phyloP scores from a whole-genome alignment of 495 filamentous ascomycete genomes.

The Lophiotrema nucula region DNA sequence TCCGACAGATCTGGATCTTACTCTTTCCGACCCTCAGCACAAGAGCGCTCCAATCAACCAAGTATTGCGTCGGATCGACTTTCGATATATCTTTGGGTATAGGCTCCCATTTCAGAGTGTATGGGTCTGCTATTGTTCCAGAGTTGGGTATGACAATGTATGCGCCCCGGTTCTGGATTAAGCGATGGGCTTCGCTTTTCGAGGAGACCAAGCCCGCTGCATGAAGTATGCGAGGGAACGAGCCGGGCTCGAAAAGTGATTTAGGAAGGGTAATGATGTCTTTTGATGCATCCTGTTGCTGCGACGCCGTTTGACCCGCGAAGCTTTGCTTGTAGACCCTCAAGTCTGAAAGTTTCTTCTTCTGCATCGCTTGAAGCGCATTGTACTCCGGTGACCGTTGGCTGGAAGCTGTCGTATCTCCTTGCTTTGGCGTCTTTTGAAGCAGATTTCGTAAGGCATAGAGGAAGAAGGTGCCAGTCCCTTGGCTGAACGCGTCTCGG shows the following conservation, averaged over 20 bases:
- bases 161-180: conserved; percentile 57
- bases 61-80: conserved; percentile 17
- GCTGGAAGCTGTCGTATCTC: background rate
- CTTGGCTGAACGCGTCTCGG: conserved; percentile 26
- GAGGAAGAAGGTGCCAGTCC: conserved; percentile 13
- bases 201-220: conserved; percentile 67
- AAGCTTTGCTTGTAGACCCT: background rate
- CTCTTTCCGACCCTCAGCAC: conserved; percentile 77
- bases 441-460: conserved; percentile 21
- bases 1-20: conserved; percentile 74
- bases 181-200: conserved; percentile 62
- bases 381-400: background rate
- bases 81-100: background rate
- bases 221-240: conserved; percentile 62
- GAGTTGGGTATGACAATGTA: conserved; percentile 62
- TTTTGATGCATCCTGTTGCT: background rate
- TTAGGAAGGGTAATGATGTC: conserved; percentile 6
- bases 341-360: background rate
- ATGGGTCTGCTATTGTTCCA: conserved; percentile 53
- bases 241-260: conserved; percentile 13
- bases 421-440: background rate
- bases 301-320: background rate
- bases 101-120: conserved; percentile 58
- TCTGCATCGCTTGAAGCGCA: conserved; percentile 4
- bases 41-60: conserved; percentile 17